Percentiles rank a stretch among this genome's conserved stretches.
Evolutionary conservation across 2,329 filamentous ascomycete genomes (phyloP).

Genomic region (Aspergillus tanneri): DNA sequence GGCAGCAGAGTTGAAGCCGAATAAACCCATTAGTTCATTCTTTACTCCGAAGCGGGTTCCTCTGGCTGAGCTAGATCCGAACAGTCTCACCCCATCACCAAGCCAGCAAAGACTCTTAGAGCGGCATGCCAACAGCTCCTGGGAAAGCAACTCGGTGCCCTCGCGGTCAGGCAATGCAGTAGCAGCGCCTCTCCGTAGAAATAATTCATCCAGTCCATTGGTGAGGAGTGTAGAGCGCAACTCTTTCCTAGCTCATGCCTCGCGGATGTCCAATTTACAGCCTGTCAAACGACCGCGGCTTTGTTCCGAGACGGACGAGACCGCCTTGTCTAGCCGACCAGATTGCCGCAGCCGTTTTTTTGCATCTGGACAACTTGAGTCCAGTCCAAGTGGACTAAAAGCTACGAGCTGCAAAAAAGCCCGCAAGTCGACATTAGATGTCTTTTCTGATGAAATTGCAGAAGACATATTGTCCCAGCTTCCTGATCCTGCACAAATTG

Average conservation of each 20-base stretch:
- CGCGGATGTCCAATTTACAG: slow-evolving; percentile 44
- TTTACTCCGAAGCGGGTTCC: slow-evolving; percentile 65
- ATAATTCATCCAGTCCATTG: slow-evolving; percentile 42
- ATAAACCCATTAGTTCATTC: slow-evolving; percentile 62
- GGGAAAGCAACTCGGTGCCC: slow-evolving; percentile 54
- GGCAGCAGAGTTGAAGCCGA: slow-evolving; percentile 57
- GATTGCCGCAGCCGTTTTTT: slow-evolving; percentile 52
- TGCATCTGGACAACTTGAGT: slow-evolving; percentile 28
- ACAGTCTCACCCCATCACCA: slow-evolving; percentile 65
- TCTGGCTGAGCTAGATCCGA: slow-evolving; percentile 66
- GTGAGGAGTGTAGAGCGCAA: slow-evolving; percentile 43
- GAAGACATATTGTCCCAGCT: slow-evolving; percentile 52
- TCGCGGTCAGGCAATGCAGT: slow-evolving; percentile 36
- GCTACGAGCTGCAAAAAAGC: slow-evolving; percentile 39
- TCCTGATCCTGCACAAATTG: slow-evolving; percentile 33
- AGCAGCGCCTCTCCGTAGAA: slow-evolving; percentile 38
- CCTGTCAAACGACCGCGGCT: slow-evolving; percentile 53
- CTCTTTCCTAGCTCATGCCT: slow-evolving; percentile 40
- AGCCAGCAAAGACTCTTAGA: slow-evolving; percentile 61
- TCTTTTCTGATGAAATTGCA: slow-evolving; percentile 55
- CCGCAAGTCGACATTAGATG: slow-evolving; percentile 46
- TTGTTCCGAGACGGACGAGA: slow-evolving; percentile 49
- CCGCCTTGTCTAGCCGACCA: slow-evolving; percentile 30
- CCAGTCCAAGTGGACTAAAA: slow-evolving; percentile 43
- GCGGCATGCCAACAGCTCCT: slow-evolving; percentile 53